Percentiles rank a stretch among this genome's conserved stretches.
phyloP scores from a whole-genome alignment of 306 rosid genomes.

The Cercis canadensis region DNA sequence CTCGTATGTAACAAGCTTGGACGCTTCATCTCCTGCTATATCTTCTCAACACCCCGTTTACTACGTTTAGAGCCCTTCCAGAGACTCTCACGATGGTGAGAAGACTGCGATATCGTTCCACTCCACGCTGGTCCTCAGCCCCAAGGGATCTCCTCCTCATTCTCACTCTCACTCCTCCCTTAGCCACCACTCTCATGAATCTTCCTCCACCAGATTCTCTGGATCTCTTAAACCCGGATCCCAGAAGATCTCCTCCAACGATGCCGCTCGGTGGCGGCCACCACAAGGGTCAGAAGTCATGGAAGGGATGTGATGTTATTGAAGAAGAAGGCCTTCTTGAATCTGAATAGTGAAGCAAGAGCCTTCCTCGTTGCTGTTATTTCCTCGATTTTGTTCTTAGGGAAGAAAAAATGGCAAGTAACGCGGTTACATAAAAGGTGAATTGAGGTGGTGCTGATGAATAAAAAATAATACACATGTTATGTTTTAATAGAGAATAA shows the following conservation, averaged over 20 bases:
- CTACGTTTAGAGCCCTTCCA: slow-evolving; percentile 92
- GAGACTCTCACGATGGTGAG: slow-evolving; percentile 98
- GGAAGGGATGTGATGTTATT: slow-evolving; percentile 83
- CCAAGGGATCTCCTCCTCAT: slow-evolving; percentile 96
- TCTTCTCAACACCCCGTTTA: slow-evolving; percentile 88
- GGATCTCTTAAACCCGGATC: slow-evolving; percentile 83
- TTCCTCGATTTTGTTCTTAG: slow-evolving; percentile 73
- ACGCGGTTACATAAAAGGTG: too few species aligned
- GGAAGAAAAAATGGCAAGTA: too few species aligned
- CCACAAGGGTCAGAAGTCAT: slow-evolving; percentile 53
- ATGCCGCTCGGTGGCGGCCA: slow-evolving; percentile 49
- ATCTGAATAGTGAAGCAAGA: slow-evolving; percentile 44
- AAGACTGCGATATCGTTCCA: slow-evolving; percentile 90
- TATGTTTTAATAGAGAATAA: too few species aligned
- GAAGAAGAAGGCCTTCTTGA: slow-evolving; percentile 95
- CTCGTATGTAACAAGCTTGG: slow-evolving; percentile 91
- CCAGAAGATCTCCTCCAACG: slow-evolving; percentile 71
- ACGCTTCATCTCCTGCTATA: slow-evolving; percentile 75
- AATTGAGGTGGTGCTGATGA: too few species aligned
- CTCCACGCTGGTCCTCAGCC: slow-evolving; percentile 86
- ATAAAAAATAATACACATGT: too few species aligned
- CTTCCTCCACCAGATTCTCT: slow-evolving; percentile 87
- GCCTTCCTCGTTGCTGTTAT: slow-evolving; percentile 82
- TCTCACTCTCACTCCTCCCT: slow-evolving; percentile 68
- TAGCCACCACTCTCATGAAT: slow-evolving; percentile 80